Percentiles rank a stretch among this genome's conserved stretches.
Evolutionary conservation across 768 basidiomycete species (phyloP).

Genomic region (Xerocomus spinulosus): DNA sequence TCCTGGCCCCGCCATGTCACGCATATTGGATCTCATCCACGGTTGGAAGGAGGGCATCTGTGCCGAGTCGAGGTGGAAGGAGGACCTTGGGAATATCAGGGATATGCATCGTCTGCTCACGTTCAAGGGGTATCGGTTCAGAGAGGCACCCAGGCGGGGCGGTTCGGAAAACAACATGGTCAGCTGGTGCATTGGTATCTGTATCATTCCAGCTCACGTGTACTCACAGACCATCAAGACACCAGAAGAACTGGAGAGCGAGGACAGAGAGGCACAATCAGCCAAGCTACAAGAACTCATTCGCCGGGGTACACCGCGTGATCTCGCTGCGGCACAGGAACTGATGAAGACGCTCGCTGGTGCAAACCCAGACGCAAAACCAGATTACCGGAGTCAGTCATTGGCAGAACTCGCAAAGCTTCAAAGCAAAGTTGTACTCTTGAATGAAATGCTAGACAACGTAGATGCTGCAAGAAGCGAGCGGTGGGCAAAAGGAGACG

Average conservation of each 20-base stretch:
- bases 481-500: constrained; percentile 82
- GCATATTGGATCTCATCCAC: constrained; percentile 89
- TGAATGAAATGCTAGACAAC: constrained; percentile 97
- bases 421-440: constrained; percentile 90
- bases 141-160: constrained; percentile 38
- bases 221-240: constrained; percentile 75
- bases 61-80: constrained; percentile 83
- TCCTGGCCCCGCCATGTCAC: constrained; percentile 90
- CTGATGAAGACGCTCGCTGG: constrained; percentile 95
- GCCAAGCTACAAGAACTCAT: constrained; percentile 99
- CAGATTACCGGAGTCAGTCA: constrained; percentile 89
- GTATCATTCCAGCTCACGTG: not conserved
- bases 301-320: constrained; percentile 89
- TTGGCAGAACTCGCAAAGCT: constrained; percentile 88
- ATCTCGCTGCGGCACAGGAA: constrained; percentile 93
- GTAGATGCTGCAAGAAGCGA: constrained; percentile 70
- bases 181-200: not conserved
- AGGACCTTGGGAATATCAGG: constrained; percentile 92
- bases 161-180: constrained; percentile 22
- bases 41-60: constrained; percentile 95
- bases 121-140: constrained; percentile 88
- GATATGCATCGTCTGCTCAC: constrained; percentile 95
- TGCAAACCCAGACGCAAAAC: constrained; percentile 90
- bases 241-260: constrained; percentile 92
- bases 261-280: constrained; percentile 90